A percentile compares a stretch with the other conserved stretches of the same genome.
These are phyloP conservation scores for Hypoxylon sp. DNA, from an alignment of 2,329 filamentous ascomycete genomes.

Conservation along the genomic window DNA sequence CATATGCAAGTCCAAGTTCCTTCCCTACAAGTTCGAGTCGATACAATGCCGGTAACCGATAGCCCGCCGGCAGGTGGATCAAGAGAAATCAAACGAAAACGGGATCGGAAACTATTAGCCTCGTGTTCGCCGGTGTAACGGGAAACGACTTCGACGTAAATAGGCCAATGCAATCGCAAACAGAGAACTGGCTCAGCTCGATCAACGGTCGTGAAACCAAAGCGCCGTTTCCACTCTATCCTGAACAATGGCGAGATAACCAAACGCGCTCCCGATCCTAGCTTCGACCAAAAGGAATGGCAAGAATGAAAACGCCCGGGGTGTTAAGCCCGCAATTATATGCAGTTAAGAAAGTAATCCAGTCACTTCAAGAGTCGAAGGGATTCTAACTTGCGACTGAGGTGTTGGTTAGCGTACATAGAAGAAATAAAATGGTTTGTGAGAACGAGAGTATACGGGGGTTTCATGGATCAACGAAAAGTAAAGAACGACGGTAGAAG, in stretches of 20 bases:
- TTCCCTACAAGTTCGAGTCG: slow-evolving; percentile 31
- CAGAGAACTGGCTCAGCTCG: slow-evolving; percentile 32
- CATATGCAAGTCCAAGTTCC: slow-evolving; percentile 41
- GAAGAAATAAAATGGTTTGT: slow-evolving; percentile 20
- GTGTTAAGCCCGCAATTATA: slow-evolving; percentile 24
- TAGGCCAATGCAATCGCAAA: slow-evolving; percentile 39
- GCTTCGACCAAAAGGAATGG: slow-evolving; percentile 36
- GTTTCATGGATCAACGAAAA: slow-evolving; percentile 2
- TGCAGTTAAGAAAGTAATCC: slow-evolving; percentile 38
- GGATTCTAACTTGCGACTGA: slow-evolving; percentile 20
- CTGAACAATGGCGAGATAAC: slow-evolving; percentile 42
- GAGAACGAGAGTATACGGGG: slow-evolving; percentile 1
- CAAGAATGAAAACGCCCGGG: slow-evolving; percentile 35
- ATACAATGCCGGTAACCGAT: slow-evolving; percentile 41
- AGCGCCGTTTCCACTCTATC: slow-evolving; percentile 44
- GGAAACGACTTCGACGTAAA: slow-evolving; percentile 32
- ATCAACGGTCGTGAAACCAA: slow-evolving; percentile 38
- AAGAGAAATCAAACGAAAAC: slow-evolving; percentile 39
- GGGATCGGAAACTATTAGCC: slow-evolving; percentile 22
- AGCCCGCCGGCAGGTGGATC: slow-evolving; percentile 36
- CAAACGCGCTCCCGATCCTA: slow-evolving; percentile 44
- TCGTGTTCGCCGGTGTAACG: slow-evolving; percentile 33
- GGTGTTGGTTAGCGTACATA: slow-evolving; percentile 21
- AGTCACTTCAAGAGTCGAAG: slow-evolving; percentile 31
- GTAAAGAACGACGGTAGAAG: slow-evolving; percentile 15